Base-by-base conservation (phyloP, 192 early-diverging fungal species). In the Radiomyces spectabilis region DNA sequence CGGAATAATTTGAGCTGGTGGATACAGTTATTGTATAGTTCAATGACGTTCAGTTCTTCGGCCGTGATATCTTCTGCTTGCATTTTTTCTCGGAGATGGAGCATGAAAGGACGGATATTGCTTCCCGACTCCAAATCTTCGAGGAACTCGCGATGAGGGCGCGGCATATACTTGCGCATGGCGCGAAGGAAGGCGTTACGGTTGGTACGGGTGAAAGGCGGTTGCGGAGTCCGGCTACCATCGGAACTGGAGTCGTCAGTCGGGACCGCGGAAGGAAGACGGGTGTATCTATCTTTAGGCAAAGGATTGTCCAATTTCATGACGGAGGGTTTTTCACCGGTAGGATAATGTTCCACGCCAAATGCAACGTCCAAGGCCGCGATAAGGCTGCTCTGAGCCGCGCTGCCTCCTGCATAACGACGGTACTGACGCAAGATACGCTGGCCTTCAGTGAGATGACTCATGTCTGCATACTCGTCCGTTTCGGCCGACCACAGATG, bases 91-190 rank as follows among this genome's bases (percentile, higher is more conserved):
- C 69, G 30, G 1, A 70, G 51, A 8, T 51, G 49, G 2, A 70
- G 47, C 45, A 92, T 84, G 45, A 75, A 89, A 21, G 79, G 76
- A 43, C 89, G 80, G 33, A 92, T 68, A 51, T 77, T 74, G 57
- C 87, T 76, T 3, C 75, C 71, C n/a, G 73, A 68, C 4, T 79
- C 76, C 12, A 90, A 58, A 52, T 89, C 85, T 31, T 86, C 78
- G 27, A 98, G 71, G 65, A 97, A 98, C 31, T 75, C 73, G 22
- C 93, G 88, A 66, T 95, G 91, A 3, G 81, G 75, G 47, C 83
- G 82, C 5, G 95, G 90, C 81, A 98, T 91, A 68, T 94, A 93
- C 55, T 87, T 78, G 41, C 94, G 86, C 90, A 98, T 98, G 38
- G 85, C 87, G 42, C 85, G 79, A 41, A 70, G 89, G 77, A 82